A percentile compares a stretch with the other conserved stretches of the same genome.
Conservation (phyloP, 1,284 basidiomycete species). For the Paramarasmius palmivorus region DNA sequence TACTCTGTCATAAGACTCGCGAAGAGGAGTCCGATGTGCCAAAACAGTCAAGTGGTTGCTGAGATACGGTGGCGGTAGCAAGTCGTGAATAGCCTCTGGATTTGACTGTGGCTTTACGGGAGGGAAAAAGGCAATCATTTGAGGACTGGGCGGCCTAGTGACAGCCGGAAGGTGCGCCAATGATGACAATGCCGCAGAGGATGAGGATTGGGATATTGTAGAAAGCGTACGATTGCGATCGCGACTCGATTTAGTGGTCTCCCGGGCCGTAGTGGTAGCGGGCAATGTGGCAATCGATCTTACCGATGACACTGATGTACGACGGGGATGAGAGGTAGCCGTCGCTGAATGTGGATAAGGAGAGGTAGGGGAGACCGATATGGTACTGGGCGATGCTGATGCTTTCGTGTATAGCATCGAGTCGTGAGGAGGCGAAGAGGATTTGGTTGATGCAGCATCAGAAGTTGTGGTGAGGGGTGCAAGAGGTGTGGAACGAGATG, state of each 20-base stretch:
- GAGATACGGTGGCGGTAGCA: constrained; percentile 69
- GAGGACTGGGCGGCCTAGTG: constrained; percentile 53
- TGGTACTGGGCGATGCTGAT: constrained; percentile 16
- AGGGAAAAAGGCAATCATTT: constrained; percentile 36
- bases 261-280: constrained; percentile 33
- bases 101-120: constrained; percentile 24
- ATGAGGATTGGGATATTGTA: constrained; percentile 58
- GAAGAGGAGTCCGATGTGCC: constrained; percentile 59
- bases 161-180: constrained; percentile 57
- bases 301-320: constrained; percentile 67
- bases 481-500: constrained; percentile 53
- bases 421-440: constrained; percentile 32
- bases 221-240: constrained; percentile 68
- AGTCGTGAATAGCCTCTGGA: constrained; percentile 47
- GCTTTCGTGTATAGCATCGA: constrained; percentile 26
- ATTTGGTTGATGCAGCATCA: constrained; percentile 18
- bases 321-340: constrained; percentile 33
- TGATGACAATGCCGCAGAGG: constrained; percentile 65
- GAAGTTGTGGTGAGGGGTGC: constrained; percentile 58
- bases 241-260: constrained; percentile 34
- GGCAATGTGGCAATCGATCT: constrained; percentile 65
- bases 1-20: constrained; percentile 70
- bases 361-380: constrained; percentile 16
- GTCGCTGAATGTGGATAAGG: constrained; percentile 10
- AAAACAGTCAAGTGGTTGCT: constrained; percentile 68